Conservation (phyloP, 345 rosid species). For the Laguncularia racemosa region DNA sequence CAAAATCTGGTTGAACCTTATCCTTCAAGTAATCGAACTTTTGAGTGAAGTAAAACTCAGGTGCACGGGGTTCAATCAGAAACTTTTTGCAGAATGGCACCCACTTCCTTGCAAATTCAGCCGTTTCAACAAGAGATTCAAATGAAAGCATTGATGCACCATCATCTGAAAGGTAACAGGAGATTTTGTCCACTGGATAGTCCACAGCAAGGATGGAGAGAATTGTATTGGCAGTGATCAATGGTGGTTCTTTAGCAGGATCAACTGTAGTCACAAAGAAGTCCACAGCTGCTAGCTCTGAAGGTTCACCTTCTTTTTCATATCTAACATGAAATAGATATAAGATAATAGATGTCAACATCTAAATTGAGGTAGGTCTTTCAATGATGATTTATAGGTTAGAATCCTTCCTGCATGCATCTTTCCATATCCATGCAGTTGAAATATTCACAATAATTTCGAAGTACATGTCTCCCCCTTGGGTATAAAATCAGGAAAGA, state of each 20-base stretch:
- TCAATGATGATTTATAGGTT: too few relatives aligned
- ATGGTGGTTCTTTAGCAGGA: slow-evolving; percentile 94
- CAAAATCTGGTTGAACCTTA: slow-evolving; percentile 91
- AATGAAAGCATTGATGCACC: slow-evolving; percentile 96
- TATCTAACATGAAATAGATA: slow-evolving; percentile 31
- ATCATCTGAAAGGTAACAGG: slow-evolving; percentile 95
- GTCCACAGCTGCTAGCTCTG: slow-evolving; percentile 83
- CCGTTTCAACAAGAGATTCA: slow-evolving; percentile 93
- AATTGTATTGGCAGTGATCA: slow-evolving; percentile 89
- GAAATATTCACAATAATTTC: too few relatives aligned
- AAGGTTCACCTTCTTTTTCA: slow-evolving; percentile 92
- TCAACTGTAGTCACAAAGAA: slow-evolving; percentile 97
- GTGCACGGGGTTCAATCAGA: slow-evolving; percentile 91
- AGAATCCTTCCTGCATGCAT: too few relatives aligned
- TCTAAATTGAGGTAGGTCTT: neutral
- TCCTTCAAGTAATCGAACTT: slow-evolving; percentile 94
- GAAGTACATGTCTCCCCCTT: too few relatives aligned
- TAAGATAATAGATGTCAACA: neutral
- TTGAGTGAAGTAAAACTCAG: slow-evolving; percentile 90
- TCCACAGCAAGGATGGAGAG: slow-evolving; percentile 93
- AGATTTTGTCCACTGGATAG: slow-evolving; percentile 94
- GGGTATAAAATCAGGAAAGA: too few relatives aligned
- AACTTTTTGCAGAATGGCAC: slow-evolving; percentile 98
- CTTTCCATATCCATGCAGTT: too few relatives aligned
- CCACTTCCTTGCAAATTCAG: slow-evolving; percentile 97